Evolutionary conservation across 257 asterid genomes (phyloP).

Genomic region (Ilex aquifolium): DNA sequence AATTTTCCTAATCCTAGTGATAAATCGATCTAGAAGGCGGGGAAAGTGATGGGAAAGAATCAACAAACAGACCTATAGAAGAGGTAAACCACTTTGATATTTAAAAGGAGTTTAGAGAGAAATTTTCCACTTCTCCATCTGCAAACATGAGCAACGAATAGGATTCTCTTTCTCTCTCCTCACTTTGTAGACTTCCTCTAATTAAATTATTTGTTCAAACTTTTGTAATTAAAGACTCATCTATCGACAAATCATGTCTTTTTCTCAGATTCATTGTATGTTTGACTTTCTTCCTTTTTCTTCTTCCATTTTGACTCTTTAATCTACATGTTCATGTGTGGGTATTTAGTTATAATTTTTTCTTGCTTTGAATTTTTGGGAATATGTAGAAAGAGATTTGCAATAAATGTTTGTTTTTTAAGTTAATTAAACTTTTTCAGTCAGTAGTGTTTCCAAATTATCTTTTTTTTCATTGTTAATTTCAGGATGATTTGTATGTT

Average conservation of each 20-base stretch:
- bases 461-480: constrained; percentile 20
- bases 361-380: not conserved
- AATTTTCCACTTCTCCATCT: too few relatives aligned
- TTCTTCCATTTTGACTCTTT: not conserved
- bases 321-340: not conserved
- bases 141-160: constrained; percentile 39
- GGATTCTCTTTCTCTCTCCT: constrained; percentile 12
- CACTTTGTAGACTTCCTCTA: not conserved
- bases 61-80: too few relatives aligned
- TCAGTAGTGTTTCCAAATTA: too few relatives aligned
- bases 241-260: constrained; percentile 54
- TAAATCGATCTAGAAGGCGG: too few relatives aligned
- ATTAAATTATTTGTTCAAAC: constrained; percentile 44
- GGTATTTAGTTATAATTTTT: not conserved
- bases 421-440: too few relatives aligned
- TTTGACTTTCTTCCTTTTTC: constrained; percentile 6
- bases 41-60: too few relatives aligned
- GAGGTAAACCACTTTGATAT: too few relatives aligned
- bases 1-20: too few relatives aligned
- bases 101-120: too few relatives aligned
- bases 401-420: too few relatives aligned
- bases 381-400: too few relatives aligned
- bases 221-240: constrained; percentile 50
- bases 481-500: constrained; percentile 95
- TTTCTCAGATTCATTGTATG: constrained; percentile 53